Evolutionary conservation across 1,139 yeast species (phyloP).

Genomic region (Diutina mesorugosa): DNA sequence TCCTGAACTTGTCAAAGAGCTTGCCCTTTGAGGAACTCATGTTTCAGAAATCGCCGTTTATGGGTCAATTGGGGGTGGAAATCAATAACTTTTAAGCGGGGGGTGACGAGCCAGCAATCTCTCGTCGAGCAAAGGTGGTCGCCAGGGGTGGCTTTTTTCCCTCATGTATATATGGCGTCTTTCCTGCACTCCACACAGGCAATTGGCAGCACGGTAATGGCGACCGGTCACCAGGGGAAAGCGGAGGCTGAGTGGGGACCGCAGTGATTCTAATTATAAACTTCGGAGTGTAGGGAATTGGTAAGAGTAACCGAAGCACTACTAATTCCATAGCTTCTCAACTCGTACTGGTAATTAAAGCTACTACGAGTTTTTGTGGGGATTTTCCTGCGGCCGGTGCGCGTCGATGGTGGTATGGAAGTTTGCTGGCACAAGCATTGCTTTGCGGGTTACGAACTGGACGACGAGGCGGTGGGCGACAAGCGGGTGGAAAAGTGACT

Average conservation of each 20-base stretch:
- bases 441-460: too few species aligned
- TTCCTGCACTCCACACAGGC: not conserved
- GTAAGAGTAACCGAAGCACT: too few species aligned
- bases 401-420: too few species aligned
- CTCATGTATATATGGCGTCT: not conserved
- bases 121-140: not conserved
- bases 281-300: too few species aligned
- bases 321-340: too few species aligned
- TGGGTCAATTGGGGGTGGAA: not conserved
- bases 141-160: not conserved
- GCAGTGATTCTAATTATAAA: too few species aligned
- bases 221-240: not conserved
- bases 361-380: too few species aligned
- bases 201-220: not conserved
- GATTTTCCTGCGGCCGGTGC: too few species aligned
- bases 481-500: too few species aligned
- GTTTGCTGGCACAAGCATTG: too few species aligned
- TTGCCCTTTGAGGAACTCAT: not conserved
- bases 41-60: not conserved
- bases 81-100: not conserved
- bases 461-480: too few species aligned
- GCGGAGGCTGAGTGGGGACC: not conserved
- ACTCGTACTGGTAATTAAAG: too few species aligned
- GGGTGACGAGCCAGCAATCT: not conserved
- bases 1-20: constrained; percentile 1